Evolutionary conservation across 305 asterid species (phyloP).

Genomic region (Petunia hybrid): DNA sequence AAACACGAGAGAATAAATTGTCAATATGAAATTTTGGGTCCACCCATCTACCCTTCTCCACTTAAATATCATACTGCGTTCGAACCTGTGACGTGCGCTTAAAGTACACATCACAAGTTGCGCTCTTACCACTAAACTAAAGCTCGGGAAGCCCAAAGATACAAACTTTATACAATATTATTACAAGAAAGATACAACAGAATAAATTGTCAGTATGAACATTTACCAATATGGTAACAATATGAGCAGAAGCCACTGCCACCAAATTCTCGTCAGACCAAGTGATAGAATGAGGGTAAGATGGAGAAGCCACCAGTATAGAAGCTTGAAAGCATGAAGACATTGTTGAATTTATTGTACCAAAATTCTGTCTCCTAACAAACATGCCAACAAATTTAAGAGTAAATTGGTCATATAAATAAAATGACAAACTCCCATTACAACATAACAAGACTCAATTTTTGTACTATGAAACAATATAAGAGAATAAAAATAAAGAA

Average conservation of each 20-base stretch:
- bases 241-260: slow-evolving; percentile 76
- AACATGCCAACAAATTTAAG: slow-evolving; percentile 12
- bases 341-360: slow-evolving; percentile 41
- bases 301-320: slow-evolving; percentile 62
- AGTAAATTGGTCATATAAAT: neutral
- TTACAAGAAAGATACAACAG: slow-evolving; percentile 5
- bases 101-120: too few relatives aligned
- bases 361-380: slow-evolving; percentile 18
- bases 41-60: too few relatives aligned
- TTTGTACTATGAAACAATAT: neutral
- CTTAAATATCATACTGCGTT: too few relatives aligned
- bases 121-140: neutral
- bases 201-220: neutral
- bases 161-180: slow-evolving; percentile 7
- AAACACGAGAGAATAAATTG: neutral
- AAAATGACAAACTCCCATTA: neutral
- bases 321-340: slow-evolving; percentile 65
- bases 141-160: neutral
- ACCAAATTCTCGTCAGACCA: slow-evolving; percentile 96
- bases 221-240: slow-evolving; percentile 66
- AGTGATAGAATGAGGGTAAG: slow-evolving; percentile 71
- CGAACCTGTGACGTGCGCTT: too few relatives aligned
- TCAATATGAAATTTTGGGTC: neutral
- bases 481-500: neutral
- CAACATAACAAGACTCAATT: neutral